Conservation (phyloP, 345 rosid genomes). For the Gossypium sturtianum region DNA sequence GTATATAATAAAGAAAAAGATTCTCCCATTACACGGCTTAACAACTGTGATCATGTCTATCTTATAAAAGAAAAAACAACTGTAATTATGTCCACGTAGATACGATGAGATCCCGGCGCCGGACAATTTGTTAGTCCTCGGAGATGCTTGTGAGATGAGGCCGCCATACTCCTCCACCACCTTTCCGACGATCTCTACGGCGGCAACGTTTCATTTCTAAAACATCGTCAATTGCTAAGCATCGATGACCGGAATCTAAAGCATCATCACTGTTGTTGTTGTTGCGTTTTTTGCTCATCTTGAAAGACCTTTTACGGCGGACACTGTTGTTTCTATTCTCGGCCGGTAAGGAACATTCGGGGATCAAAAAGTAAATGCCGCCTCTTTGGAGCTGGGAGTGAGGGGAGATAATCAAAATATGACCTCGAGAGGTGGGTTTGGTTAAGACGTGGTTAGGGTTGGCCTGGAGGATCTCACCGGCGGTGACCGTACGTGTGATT, state of each 20-base stretch:
- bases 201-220: slow-evolving; percentile 31
- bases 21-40: too few relatives aligned
- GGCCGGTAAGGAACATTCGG: slow-evolving; percentile 45
- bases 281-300: slow-evolving; percentile 15
- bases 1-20: too few relatives aligned
- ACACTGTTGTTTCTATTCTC: slow-evolving; percentile 29
- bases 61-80: not conserved
- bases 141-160: slow-evolving; percentile 71
- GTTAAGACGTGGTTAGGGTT: slow-evolving; percentile 77
- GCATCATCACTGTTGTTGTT: slow-evolving; percentile 5
- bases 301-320: slow-evolving; percentile 16
- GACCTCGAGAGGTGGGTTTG: slow-evolving; percentile 72
- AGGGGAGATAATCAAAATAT: slow-evolving; percentile 69
- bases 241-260: slow-evolving; percentile 26
- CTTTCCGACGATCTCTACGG: slow-evolving; percentile 46
- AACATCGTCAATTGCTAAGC: slow-evolving; percentile 19
- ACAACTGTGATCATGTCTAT: too few relatives aligned
- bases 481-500: slow-evolving; percentile 65
- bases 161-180: slow-evolving; percentile 52
- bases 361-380: slow-evolving; percentile 80
- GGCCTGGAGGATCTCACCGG: slow-evolving; percentile 67
- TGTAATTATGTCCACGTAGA: not conserved
- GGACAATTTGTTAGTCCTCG: slow-evolving; percentile 46
- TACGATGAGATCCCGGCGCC: slow-evolving; percentile 1
- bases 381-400: slow-evolving; percentile 88